phyloP scores from a whole-genome alignment of 441 rosid species.

The Arabidopsis hybrid region DNA sequence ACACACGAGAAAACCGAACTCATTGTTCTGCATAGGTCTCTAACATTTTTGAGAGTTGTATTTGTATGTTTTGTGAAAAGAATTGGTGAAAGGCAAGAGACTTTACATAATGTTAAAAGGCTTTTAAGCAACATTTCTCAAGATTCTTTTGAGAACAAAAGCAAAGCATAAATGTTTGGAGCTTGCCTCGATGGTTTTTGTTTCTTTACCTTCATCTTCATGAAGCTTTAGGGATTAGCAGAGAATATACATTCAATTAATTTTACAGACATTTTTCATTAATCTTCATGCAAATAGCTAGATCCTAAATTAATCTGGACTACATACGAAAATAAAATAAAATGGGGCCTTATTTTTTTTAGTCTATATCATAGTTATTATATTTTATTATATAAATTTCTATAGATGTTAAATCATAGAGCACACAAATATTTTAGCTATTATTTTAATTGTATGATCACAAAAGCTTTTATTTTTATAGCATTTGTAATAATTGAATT shows the following conservation, averaged over 20 bases:
- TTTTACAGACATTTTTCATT: no score
- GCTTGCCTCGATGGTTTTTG: neutral
- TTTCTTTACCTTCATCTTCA: neutral
- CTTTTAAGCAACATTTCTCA: constrained; percentile 50
- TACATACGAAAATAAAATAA: no score
- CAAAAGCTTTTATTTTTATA: neutral
- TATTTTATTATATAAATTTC: no score
- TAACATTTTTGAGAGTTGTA: constrained; percentile 16
- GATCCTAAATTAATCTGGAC: no score
- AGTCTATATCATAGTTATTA: no score
- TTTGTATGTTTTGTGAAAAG: neutral
- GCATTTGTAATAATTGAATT: neutral
- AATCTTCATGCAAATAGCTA: no score
- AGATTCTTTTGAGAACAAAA: constrained; percentile 35
- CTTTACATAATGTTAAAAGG: neutral
- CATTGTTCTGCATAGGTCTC: constrained; percentile 29
- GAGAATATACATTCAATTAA: no score
- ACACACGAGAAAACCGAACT: constrained; percentile 51
- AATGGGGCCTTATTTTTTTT: no score
- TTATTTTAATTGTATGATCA: neutral
- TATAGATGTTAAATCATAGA: no score
- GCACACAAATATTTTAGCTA: neutral
- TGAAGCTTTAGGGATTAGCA: no score
- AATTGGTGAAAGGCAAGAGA: neutral
- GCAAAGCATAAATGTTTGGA: constrained; percentile 59